Percentiles rank a stretch among this genome's conserved stretches.
These are phyloP conservation scores for Hordeum pubiflorum DNA, from an alignment of 202 grass and related monocot genomes.

Conservation along the genomic window DNA sequence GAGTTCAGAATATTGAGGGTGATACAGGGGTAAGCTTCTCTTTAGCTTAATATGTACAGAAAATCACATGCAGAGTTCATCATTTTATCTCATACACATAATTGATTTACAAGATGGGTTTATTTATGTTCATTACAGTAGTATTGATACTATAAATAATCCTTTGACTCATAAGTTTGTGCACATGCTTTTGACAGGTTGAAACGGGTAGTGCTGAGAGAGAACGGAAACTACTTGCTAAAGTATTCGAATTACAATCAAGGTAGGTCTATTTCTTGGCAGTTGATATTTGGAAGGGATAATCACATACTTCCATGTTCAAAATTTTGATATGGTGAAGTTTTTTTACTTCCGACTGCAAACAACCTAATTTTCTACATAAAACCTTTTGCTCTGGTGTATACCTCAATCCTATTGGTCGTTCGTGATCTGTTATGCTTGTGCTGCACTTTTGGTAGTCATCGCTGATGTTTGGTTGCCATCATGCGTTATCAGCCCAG, in stretches of 20 bases:
- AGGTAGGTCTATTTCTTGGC: constrained; percentile 45
- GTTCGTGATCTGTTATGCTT: neutral
- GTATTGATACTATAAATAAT: neutral
- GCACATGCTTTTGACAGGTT: constrained; percentile 36
- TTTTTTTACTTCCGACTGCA: neutral
- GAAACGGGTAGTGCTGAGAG: constrained; percentile 43
- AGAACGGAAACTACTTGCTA: constrained; percentile 63
- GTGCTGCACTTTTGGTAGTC: neutral
- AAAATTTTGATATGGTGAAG: neutral
- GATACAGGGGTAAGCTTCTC: constrained; percentile 46
- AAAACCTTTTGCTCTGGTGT: neutral
- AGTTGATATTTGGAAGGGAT: constrained; percentile 1
- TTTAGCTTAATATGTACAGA: neutral
- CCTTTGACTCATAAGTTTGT: neutral
- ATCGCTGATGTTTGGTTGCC: neutral
- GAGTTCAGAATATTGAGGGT: constrained; percentile 27
- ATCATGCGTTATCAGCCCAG: neutral
- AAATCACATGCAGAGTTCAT: neutral
- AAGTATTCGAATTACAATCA: constrained; percentile 83
- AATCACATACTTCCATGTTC: neutral
- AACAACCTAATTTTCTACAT: neutral
- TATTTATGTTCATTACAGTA: neutral
- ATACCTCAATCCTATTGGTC: neutral
- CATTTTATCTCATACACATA: neutral
- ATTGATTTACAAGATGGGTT: neutral